phyloP scores from a whole-genome alignment of 208 protist genomes.

The Acanthamoeba triangularis region DNA sequence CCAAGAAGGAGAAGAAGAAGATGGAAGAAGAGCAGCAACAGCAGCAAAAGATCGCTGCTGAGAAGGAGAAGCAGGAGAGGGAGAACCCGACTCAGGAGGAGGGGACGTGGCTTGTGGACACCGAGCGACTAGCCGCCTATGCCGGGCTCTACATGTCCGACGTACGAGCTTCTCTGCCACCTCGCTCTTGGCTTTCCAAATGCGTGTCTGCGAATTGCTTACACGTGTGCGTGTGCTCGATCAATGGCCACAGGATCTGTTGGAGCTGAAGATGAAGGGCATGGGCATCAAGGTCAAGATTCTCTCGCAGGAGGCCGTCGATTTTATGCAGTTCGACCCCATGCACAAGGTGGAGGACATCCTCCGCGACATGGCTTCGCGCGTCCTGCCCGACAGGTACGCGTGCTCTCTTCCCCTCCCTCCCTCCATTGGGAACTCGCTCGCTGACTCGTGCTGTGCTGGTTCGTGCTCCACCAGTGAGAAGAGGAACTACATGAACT shows the following conservation, averaged over 20 bases:
- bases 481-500: slow-evolving; percentile 72
- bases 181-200: background rate
- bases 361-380: slow-evolving; percentile 44
- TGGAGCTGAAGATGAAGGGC: slow-evolving; percentile 76
- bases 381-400: slow-evolving; percentile 57
- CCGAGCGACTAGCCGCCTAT: slow-evolving; percentile 69
- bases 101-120: slow-evolving; percentile 65
- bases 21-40: slow-evolving; percentile 14
- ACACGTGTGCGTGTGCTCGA: no score
- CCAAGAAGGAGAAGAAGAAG: slow-evolving; percentile 57
- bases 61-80: slow-evolving; percentile 26
- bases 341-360: slow-evolving; percentile 66
- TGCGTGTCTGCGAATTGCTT: no score
- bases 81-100: background rate
- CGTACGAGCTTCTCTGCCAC: background rate
- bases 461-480: background rate
- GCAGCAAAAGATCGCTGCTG: background rate
- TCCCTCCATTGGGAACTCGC: background rate
- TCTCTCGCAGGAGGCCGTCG: slow-evolving; percentile 65
- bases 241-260: slow-evolving; percentile 51
- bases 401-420: background rate
- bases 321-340: slow-evolving; percentile 78
- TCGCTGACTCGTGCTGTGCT: background rate
- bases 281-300: slow-evolving; percentile 77
- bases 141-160: slow-evolving; percentile 58